These are phyloP conservation scores for Eremochloa ophiuroides DNA, from an alignment of 176 grass and related monocot species.

Conservation along the genomic window DNA sequence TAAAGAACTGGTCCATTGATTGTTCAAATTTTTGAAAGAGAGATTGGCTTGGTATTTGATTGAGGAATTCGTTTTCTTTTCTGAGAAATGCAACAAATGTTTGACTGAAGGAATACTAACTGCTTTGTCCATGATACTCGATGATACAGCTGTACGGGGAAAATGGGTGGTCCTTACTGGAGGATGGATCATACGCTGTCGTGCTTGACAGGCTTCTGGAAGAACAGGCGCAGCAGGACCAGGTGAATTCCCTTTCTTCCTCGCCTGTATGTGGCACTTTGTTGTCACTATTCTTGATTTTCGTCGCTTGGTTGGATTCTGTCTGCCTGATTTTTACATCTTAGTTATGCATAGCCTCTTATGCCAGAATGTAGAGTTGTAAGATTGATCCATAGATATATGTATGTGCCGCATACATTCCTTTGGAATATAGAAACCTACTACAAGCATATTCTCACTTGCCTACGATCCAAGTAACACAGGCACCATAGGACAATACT, in stretches of 20 bases:
- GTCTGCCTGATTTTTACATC: not conserved
- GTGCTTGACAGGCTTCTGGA: not conserved
- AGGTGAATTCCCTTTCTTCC: not conserved
- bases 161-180: conserved; percentile 4
- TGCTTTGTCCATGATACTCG: too few relatives aligned
- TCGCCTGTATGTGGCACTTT: not conserved
- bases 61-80: not conserved
- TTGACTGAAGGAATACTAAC: too few relatives aligned
- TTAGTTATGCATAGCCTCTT: not conserved
- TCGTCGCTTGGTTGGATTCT: not conserved
- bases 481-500: not conserved
- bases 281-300: not conserved
- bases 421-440: not conserved
- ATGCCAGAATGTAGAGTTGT: not conserved
- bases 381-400: not conserved
- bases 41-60: too few relatives aligned
- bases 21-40: not conserved
- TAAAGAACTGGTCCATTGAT: not conserved
- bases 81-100: not conserved
- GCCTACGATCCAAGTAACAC: not conserved
- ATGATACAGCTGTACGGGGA: not conserved
- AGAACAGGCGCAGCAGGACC: not conserved
- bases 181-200: not conserved
- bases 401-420: not conserved
- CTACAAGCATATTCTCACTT: not conserved